Evolutionary conservation across 169 alveolate species (phyloP), one percentile per base, ranked within the genome.

Genomic region (Cryptosporidium meleagridis): DNA sequence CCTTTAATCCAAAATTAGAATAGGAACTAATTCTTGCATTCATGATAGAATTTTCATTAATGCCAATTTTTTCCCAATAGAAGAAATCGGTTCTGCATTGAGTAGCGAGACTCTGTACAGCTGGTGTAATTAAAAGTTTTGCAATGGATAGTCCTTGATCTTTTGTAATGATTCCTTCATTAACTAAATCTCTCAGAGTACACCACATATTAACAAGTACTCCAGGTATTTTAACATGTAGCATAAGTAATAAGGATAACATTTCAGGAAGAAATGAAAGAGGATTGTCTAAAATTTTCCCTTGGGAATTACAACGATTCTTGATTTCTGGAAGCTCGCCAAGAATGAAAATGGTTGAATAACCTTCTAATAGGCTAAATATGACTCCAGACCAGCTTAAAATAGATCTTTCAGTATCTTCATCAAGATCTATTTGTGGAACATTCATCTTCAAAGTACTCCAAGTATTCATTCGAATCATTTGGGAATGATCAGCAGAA

Each of bases 321-420:
- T 80, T 80, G 3, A 62, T 51, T 45, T 59, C 75, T 10, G 75
- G 75, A 10, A 48, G 26, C 67, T 55, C 75, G 7, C 75, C 75
- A 16, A 80, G 31, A 26, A 80, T 48, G 26, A 80, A 80, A 33
- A 80, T 62, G 1, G 48, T 21, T 14, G 89, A 29, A 62, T 80
- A 80, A 3, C 89, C 89, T 51, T 80, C 89, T n/a, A 80, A 29
- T 3, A 80, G 65, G 18, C 75, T 80, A 62, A 80, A 80, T 0
- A 80, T 39, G n/a, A 80, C 89, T 29, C 89, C 89, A 26, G 89
- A 80, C 89, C 89, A 80, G 21, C 89, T 80, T 33, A 80, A 45
- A 29, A 80, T 80, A 33, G 89, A 80, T 29, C 89, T 59, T 33
- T 80, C 89, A 18, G 89, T 80, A 9, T 80, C 89, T n/a, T 80